These are phyloP conservation scores for Moricandia moricandioides DNA, from an alignment of 345 rosid species.

Conservation along the genomic window DNA sequence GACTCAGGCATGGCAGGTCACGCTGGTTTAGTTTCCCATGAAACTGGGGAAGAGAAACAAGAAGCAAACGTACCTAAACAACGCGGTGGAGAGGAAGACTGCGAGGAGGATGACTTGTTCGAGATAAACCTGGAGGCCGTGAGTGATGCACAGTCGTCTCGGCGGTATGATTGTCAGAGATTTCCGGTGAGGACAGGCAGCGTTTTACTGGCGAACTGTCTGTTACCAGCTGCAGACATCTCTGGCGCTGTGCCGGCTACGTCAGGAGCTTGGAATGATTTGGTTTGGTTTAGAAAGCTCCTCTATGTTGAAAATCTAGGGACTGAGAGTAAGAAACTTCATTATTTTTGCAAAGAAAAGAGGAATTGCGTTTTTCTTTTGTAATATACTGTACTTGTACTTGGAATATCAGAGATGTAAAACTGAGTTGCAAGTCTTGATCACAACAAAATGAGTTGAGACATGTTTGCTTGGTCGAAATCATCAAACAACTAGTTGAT, in stretches of 20 bases:
- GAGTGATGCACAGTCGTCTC: neutral
- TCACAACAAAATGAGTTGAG: neutral
- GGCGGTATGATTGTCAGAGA: neutral
- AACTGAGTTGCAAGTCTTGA: neutral
- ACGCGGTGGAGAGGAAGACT: constrained; percentile 13
- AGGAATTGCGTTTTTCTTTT: neutral
- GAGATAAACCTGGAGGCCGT: constrained; percentile 31
- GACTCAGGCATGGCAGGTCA: constrained; percentile 20
- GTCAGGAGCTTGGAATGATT: constrained; percentile 14
- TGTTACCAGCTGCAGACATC: constrained; percentile 25
- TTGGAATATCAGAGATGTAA: neutral
- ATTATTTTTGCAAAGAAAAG: neutral
- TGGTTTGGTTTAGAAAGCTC: neutral
- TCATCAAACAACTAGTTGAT: neutral
- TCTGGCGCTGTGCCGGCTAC: constrained; percentile 27
- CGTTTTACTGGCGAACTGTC: neutral
- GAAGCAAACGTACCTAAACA: neutral
- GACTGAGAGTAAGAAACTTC: neutral
- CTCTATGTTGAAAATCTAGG: neutral
- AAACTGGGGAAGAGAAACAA: constrained; percentile 9
- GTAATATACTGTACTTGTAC: neutral
- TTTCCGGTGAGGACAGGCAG: constrained; percentile 25
- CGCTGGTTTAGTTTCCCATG: constrained; percentile 7
- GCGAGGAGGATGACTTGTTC: constrained; percentile 32
- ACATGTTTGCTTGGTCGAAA: neutral